Conservation (phyloP, 768 basidiomycete species). For the Lanmaoa pseudosensibilis region DNA sequence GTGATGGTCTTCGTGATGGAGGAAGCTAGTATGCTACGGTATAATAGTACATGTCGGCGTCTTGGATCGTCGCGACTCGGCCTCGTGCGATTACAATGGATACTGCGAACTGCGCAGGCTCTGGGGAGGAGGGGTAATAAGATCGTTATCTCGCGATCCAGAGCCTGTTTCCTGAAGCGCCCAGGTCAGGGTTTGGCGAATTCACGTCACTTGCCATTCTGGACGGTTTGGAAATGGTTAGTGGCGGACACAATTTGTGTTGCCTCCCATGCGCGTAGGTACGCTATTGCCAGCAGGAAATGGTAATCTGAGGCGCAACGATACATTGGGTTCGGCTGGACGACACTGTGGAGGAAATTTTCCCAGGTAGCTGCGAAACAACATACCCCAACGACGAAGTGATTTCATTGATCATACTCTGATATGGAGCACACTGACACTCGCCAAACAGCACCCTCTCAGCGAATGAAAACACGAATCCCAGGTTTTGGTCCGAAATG, state of each 20-base stretch:
- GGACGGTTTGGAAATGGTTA: constrained; percentile 2
- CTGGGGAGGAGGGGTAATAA: not conserved
- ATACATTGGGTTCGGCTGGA: not conserved
- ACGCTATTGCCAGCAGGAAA: not conserved
- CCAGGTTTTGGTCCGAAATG: constrained; percentile 27
- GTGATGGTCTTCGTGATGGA: constrained; percentile 24
- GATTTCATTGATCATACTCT: constrained; percentile 31
- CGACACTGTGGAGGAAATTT: not conserved
- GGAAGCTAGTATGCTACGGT: constrained; percentile 2
- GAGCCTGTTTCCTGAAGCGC: constrained; percentile 16
- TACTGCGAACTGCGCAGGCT: not conserved
- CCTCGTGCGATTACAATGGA: constrained; percentile 17
- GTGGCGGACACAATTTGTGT: constrained; percentile 4
- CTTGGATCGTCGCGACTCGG: constrained; percentile 24
- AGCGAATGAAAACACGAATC: constrained; percentile 24
- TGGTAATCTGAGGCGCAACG: constrained; percentile 5
- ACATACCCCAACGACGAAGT: constrained; percentile 12
- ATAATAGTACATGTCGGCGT: constrained; percentile 13
- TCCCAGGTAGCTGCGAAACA: not conserved
- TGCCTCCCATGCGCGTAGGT: not conserved
- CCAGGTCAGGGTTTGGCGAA: constrained; percentile 17
- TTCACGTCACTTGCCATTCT: constrained; percentile 29
- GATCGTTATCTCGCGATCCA: constrained; percentile 36
- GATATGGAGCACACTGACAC: constrained; percentile 17
- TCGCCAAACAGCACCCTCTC: not conserved